Conservation (phyloP, 805 yeast genomes). For the Candida koratica region DNA sequence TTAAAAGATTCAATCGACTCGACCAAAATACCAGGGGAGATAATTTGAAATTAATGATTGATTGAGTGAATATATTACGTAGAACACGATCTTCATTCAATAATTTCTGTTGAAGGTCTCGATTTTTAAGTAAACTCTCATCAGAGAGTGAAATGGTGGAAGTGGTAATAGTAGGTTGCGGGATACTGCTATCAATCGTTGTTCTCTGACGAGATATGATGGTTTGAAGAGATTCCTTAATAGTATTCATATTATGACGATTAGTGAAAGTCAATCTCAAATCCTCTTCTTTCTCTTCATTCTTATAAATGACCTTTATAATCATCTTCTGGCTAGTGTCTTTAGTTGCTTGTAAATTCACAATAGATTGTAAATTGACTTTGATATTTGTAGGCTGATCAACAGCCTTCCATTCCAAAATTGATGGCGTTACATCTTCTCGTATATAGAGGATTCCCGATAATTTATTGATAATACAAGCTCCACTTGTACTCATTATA, state of each 20-base stretch:
- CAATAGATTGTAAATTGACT: constrained; percentile 33
- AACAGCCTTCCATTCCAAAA: constrained; percentile 42
- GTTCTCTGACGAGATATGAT: constrained; percentile 65
- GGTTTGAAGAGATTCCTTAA: constrained; percentile 63
- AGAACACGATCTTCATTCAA: constrained; percentile 65
- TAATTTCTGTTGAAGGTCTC: constrained; percentile 73
- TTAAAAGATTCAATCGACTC: constrained; percentile 67
- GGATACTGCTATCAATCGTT: constrained; percentile 37
- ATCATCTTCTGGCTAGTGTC: constrained; percentile 63
- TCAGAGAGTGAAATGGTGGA: constrained; percentile 28
- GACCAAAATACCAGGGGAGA: constrained; percentile 86
- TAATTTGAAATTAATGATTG: constrained; percentile 74
- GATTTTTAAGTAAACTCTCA: constrained; percentile 58
- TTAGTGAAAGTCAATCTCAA: constrained; percentile 59
- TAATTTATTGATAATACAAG: constrained; percentile 39
- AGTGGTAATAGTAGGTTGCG: constrained; percentile 15
- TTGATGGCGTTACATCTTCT: constrained; percentile 40
- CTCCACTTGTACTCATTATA: constrained; percentile 22
- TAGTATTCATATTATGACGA: constrained; percentile 70
- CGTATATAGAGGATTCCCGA: constrained; percentile 39
- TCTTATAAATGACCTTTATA: constrained; percentile 49
- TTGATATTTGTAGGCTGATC: constrained; percentile 32
- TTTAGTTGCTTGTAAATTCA: constrained; percentile 65
- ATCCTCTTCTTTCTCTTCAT: constrained; percentile 28
- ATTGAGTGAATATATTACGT: constrained; percentile 76